phyloP scores from a whole-genome alignment of 106 monocot genomes.

The Acorus calamus region DNA sequence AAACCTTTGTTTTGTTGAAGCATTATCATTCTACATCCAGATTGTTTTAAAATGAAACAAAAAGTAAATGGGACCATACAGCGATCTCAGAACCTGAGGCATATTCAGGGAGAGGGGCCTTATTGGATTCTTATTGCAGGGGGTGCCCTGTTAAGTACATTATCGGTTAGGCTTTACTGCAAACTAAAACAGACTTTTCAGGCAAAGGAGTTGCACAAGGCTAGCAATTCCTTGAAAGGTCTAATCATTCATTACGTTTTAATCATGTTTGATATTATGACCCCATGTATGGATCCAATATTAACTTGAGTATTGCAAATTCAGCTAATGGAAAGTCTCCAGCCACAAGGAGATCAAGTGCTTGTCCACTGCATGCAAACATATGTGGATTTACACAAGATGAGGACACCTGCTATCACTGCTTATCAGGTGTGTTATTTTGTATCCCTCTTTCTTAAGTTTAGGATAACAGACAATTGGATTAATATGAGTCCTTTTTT shows the following conservation, averaged over 20 bases:
- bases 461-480: too few relatives aligned
- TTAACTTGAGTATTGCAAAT: not conserved
- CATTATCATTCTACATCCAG: too few relatives aligned
- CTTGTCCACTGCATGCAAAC: slow-evolving; percentile 40
- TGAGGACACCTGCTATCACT: slow-evolving; percentile 42
- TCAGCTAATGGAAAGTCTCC: slow-evolving; percentile 32
- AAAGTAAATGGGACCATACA: slow-evolving; percentile 24
- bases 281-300: too few relatives aligned
- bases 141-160: slow-evolving; percentile 65
- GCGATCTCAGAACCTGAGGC: slow-evolving; percentile 28
- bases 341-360: slow-evolving; percentile 12
- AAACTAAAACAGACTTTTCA: slow-evolving; percentile 62
- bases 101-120: slow-evolving; percentile 45
- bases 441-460: too few relatives aligned
- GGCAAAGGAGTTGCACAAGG: slow-evolving; percentile 14
- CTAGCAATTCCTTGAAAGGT: slow-evolving; percentile 30
- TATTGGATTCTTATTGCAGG: slow-evolving; percentile 85
- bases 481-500: too few relatives aligned
- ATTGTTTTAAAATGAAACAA: slow-evolving; percentile 42
- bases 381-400: slow-evolving; percentile 33
- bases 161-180: slow-evolving; percentile 62
- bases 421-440: slow-evolving; percentile 29
- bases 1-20: too few relatives aligned
- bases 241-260: slow-evolving; percentile 1
- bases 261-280: not conserved